Evolutionary conservation across 2,329 filamentous ascomycete genomes (phyloP).

Genomic region (Cordyceps tenuipes): DNA sequence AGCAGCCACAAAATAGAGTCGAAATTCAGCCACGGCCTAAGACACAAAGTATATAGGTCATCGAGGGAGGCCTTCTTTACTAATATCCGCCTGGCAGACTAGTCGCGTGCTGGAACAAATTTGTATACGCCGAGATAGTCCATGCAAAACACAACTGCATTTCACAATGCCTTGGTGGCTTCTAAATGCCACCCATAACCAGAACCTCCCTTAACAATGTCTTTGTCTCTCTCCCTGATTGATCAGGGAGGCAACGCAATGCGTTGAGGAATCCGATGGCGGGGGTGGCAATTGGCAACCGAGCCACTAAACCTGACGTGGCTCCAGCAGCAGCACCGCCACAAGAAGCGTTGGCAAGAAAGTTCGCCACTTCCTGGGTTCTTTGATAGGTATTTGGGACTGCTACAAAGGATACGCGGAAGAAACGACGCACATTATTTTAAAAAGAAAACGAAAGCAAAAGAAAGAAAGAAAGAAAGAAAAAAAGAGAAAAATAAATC

Average conservation of each 20-base stretch:
- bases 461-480: not conserved
- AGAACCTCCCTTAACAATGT: not conserved
- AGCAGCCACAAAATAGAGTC: too few species aligned
- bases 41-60: too few species aligned
- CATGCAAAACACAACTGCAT: too few species aligned
- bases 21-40: too few species aligned
- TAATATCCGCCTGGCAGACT: too few species aligned
- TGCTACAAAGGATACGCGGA: too few species aligned
- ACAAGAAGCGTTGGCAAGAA: not conserved
- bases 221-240: not conserved
- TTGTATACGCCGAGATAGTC: too few species aligned
- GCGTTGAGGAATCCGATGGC: not conserved
- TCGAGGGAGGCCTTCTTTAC: too few species aligned
- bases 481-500: not conserved
- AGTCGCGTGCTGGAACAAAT: too few species aligned
- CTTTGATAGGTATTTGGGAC: not conserved
- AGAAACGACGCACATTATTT: not conserved
- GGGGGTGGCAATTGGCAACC: not conserved
- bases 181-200: too few species aligned
- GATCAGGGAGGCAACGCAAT: not conserved
- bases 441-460: too few species aligned
- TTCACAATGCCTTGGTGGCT: too few species aligned
- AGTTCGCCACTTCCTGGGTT: not conserved
- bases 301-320: not conserved
- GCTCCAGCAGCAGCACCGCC: not conserved